Evolutionary conservation across 1,284 basidiomycete species (phyloP), one percentile per base, ranked within the genome.

Genomic region (Cystobasidium sp.): DNA sequence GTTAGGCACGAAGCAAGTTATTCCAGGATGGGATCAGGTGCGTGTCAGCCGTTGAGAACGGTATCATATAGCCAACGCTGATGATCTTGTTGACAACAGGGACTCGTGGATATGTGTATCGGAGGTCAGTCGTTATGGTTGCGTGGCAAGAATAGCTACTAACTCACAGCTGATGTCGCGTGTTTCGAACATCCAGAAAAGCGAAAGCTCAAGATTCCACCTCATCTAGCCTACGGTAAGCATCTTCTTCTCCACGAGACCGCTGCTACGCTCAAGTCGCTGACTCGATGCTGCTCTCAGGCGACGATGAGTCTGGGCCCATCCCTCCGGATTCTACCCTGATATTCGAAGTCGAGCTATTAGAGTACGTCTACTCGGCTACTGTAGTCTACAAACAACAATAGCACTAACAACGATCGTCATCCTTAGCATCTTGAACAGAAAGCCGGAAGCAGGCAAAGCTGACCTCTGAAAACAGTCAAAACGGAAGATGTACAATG

Each of bases 311-410:
- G 20, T 52, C 58, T 51, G 69, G 69, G 3, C 58, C 58, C 1
- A 71, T 71, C 14, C 61, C 69, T 22, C 58, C 56, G 6, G 69
- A 61, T 20, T 59, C 69, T 39, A 71, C 69, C 10, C 31, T 71
- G 46, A 64, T 71, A 22, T 71, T 71, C 44, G 69, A 71, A 46
- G 69, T 71, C 10, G 69, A 71, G 39, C 52, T 71, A 18, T 58
- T 71, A 71, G 69, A 71, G 69, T 71, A 64, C 8, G 69, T 53
- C 18, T 7, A 22, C 37, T 14, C 14, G 4, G 9, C 37, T 10
- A 3, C 14, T 9, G 39, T 9, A 3, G 3, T 39, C 3, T 14
- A 14, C 39, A 41, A 31, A 14, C 9, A 14, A 14, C 37, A 22
- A 16, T 39, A 31, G 14, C 16, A 14, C 31, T 16, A 41, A 16